Evolutionary conservation across 2,329 filamentous ascomycete genomes (phyloP).

Genomic region (Fusarium buharicum): DNA sequence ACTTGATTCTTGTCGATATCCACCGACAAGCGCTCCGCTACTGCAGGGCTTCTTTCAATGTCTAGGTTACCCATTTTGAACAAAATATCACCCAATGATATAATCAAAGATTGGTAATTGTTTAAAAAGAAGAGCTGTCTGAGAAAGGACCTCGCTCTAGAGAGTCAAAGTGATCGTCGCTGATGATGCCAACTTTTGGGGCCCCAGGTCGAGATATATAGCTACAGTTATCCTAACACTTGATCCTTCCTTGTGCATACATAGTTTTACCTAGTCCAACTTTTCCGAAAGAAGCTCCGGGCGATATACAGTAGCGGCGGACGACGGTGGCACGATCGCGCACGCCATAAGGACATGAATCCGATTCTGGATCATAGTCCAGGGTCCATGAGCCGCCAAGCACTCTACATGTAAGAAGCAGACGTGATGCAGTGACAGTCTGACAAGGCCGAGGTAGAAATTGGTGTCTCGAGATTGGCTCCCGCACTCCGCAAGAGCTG

Average conservation of each 20-base stretch:
- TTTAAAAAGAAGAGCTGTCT: background rate
- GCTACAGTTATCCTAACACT: conserved; percentile 15
- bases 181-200: conserved; percentile 22
- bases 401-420: background rate
- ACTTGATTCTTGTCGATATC: conserved; percentile 43
- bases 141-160: background rate
- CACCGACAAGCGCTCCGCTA: conserved; percentile 39
- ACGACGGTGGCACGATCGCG: conserved; percentile 38
- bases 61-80: conserved; percentile 42
- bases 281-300: conserved; percentile 37
- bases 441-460: conserved; percentile 8
- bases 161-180: conserved; percentile 11
- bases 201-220: conserved; percentile 40
- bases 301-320: background rate
- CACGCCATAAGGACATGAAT: conserved; percentile 42
- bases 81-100: background rate
- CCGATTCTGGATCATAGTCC: conserved; percentile 24
- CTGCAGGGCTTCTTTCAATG: conserved; percentile 45
- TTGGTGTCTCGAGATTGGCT: conserved; percentile 16
- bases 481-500: conserved; percentile 20
- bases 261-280: conserved; percentile 6
- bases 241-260: conserved; percentile 4
- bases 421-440: conserved; percentile 1
- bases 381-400: conserved; percentile 16
- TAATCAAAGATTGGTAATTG: too few species aligned